These are phyloP conservation scores for Shiraia sp. DNA, from an alignment of 2,329 filamentous ascomycete genomes.

Conservation along the genomic window DNA sequence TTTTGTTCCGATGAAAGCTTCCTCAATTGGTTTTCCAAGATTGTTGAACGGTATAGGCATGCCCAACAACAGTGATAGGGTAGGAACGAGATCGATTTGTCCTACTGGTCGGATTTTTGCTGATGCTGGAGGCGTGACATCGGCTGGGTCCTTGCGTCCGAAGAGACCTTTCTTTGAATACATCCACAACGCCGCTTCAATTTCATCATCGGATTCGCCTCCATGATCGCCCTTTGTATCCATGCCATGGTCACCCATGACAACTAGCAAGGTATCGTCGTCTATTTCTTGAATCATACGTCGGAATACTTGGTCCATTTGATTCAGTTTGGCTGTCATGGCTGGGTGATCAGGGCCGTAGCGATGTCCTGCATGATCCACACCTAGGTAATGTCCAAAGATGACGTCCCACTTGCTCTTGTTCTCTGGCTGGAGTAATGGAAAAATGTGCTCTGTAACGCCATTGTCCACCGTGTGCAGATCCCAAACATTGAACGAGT, in stretches of 20 bases:
- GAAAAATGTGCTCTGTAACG: slow-evolving; percentile 87
- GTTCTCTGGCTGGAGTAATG: slow-evolving; percentile 70
- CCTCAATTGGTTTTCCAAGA: slow-evolving; percentile 87
- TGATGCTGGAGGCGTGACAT: slow-evolving; percentile 62
- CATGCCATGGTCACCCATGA: slow-evolving; percentile 99
- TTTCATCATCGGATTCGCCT: slow-evolving; percentile 95
- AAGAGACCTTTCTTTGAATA: slow-evolving; percentile 89
- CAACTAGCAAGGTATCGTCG: slow-evolving; percentile 82
- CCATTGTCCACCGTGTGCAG: slow-evolving; percentile 96
- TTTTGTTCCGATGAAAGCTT: slow-evolving; percentile 77
- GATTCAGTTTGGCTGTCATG: slow-evolving; percentile 85
- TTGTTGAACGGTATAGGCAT: slow-evolving; percentile 97
- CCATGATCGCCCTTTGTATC: slow-evolving; percentile 96
- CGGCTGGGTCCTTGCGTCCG: slow-evolving; percentile 70
- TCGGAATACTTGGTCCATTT: slow-evolving; percentile 84
- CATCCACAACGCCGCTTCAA: slow-evolving; percentile 97
- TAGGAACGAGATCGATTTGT: slow-evolving; percentile 96
- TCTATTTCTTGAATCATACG: slow-evolving; percentile 74
- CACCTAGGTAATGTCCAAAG: slow-evolving; percentile 90
- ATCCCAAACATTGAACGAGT: slow-evolving; percentile 99
- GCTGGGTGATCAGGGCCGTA: slow-evolving; percentile 92
- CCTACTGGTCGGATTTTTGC: slow-evolving; percentile 75
- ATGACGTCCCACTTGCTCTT: slow-evolving; percentile 85
- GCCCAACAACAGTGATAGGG: slow-evolving; percentile 82
- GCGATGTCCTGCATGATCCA: slow-evolving; percentile 94